A percentile compares a stretch with the other conserved stretches of the same genome.
These are phyloP conservation scores for Lolium multiflorum DNA, from an alignment of 176 grass and related monocot genomes.

Conservation along the genomic window DNA sequence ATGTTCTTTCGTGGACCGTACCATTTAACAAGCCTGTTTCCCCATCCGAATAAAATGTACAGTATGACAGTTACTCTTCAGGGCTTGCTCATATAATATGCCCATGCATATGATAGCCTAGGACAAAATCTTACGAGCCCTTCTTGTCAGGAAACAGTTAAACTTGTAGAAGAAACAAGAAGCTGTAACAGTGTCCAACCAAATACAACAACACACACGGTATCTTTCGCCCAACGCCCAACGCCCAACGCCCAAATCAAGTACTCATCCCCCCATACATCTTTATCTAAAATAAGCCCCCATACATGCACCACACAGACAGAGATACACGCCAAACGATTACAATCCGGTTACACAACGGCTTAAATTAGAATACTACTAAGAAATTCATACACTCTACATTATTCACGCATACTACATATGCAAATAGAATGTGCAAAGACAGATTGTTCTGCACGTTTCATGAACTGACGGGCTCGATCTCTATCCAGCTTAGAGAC, in stretches of 20 bases:
- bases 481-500: constrained; percentile 38
- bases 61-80: neutral
- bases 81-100: constrained; percentile 12
- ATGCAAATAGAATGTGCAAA: neutral
- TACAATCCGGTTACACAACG: constrained; percentile 24
- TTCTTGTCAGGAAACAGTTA: constrained; percentile 40
- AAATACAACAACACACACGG: neutral
- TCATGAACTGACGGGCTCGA: neutral
- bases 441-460: neutral
- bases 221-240: constrained; percentile 31
- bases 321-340: neutral
- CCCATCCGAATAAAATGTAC: neutral
- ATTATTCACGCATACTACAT: neutral
- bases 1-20: neutral
- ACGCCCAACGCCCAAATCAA: constrained; percentile 28
- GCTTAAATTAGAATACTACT: constrained; percentile 17
- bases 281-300: too few species aligned
- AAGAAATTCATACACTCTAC: constrained; percentile 9
- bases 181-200: neutral
- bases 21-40: neutral
- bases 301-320: neutral
- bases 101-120: constrained; percentile 37
- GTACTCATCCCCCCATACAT: neutral
- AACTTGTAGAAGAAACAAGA: constrained; percentile 31
- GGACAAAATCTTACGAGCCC: constrained; percentile 36